These are phyloP conservation scores for Iris pallida DNA, from an alignment of 116 monocot species.

Conservation along the genomic window DNA sequence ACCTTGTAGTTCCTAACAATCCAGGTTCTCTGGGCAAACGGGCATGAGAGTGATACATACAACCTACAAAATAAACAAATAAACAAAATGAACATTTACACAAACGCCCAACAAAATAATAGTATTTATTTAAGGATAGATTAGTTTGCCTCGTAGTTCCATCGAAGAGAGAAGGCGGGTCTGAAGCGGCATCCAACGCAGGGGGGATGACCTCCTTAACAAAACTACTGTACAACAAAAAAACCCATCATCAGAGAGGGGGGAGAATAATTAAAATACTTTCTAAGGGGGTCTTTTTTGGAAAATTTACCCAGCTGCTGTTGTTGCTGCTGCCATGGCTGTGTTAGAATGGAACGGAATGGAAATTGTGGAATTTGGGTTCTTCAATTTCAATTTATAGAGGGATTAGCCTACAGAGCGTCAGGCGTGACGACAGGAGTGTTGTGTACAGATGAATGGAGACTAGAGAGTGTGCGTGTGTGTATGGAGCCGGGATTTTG, in stretches of 20 bases:
- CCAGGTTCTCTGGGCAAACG: constrained; percentile 77
- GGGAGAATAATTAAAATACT: too few relatives aligned
- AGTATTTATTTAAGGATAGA: neutral
- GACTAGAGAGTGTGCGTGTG: too few relatives aligned
- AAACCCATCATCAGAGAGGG: neutral
- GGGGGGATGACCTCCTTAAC: constrained; percentile 29
- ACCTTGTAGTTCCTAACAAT: constrained; percentile 87
- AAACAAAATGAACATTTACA: neutral
- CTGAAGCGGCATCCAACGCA: constrained; percentile 26
- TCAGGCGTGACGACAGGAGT: too few relatives aligned
- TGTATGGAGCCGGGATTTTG: too few relatives aligned
- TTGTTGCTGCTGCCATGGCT: too few relatives aligned
- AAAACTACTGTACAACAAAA: neutral
- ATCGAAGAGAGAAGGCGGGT: constrained; percentile 55
- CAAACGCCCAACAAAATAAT: neutral
- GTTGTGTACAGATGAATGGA: too few relatives aligned
- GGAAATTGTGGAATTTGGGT: too few relatives aligned
- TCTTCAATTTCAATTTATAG: too few relatives aligned
- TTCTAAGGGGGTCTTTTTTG: too few relatives aligned
- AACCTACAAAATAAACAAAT: constrained; percentile 37
- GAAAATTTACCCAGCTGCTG: too few relatives aligned
- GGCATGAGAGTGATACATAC: constrained; percentile 62
- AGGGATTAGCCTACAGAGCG: too few relatives aligned
- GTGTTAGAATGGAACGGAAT: too few relatives aligned
- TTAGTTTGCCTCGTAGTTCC: constrained; percentile 44